Percentiles rank a stretch among this genome's conserved stretches.
Conservation (phyloP, 257 asterid species). For the Ocimum tenuiflorum region DNA sequence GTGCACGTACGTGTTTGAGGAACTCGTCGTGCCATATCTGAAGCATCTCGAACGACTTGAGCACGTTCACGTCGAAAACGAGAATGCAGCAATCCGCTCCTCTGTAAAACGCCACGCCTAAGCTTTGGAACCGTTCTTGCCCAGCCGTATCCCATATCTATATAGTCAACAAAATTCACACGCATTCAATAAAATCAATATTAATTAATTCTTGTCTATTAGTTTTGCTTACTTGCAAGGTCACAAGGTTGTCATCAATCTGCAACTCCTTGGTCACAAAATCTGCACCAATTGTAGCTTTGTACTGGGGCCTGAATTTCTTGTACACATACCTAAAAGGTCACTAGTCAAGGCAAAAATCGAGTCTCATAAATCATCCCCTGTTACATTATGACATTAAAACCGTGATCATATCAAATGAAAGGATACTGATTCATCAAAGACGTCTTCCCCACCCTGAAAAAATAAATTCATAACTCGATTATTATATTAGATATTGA, state of each 20-base stretch:
- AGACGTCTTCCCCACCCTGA: slow-evolving; percentile 84
- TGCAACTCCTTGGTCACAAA: slow-evolving; percentile 66
- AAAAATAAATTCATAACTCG: not conserved
- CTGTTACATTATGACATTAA: no score
- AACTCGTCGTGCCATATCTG: slow-evolving; percentile 71
- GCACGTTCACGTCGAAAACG: slow-evolving; percentile 62
- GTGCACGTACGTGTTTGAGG: slow-evolving; percentile 50
- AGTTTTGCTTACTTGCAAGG: slow-evolving; percentile 58
- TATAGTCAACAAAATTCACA: no score
- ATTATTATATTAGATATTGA: no score
- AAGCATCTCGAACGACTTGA: slow-evolving; percentile 75
- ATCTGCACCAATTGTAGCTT: slow-evolving; percentile 87
- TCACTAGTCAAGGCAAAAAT: slow-evolving; percentile 26
- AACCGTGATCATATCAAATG: not conserved
- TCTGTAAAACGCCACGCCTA: slow-evolving; percentile 77
- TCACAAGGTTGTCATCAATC: slow-evolving; percentile 55
- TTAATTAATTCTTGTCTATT: not conserved
- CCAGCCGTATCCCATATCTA: slow-evolving; percentile 98
- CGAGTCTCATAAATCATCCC: not conserved
- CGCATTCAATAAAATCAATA: no score
- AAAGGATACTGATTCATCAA: slow-evolving; percentile 78
- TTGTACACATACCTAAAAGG: slow-evolving; percentile 51
- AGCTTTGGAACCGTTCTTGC: slow-evolving; percentile 80
- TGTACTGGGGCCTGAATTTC: slow-evolving; percentile 46
- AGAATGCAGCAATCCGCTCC: slow-evolving; percentile 95